Evolutionary conservation across 768 basidiomycete species (phyloP).

Genomic region (Macrolepiota albuminosa): DNA sequence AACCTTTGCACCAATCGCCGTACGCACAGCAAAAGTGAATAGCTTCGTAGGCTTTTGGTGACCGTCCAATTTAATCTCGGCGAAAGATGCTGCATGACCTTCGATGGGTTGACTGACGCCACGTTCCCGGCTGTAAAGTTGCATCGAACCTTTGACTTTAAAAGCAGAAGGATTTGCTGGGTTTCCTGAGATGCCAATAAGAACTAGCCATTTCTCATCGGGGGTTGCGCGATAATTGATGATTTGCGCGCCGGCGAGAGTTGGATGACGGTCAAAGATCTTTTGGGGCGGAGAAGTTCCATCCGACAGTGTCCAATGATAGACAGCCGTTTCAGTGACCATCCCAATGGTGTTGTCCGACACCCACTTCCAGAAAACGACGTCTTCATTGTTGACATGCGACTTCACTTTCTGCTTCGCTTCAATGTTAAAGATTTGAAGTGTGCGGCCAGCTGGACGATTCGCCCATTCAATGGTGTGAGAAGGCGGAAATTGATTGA

Average conservation of each 20-base stretch:
- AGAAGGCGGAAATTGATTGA: background rate
- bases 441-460: constrained; percentile 82
- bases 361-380: constrained; percentile 99
- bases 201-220: constrained; percentile 97
- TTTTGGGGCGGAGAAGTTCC: constrained; percentile 79
- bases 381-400: constrained; percentile 88
- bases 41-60: constrained; percentile 82
- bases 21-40: constrained; percentile 93
- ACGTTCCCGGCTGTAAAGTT: constrained; percentile 89
- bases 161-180: constrained; percentile 91
- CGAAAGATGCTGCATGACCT: constrained; percentile 96
- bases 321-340: constrained; percentile 91
- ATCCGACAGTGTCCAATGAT: constrained; percentile 83
- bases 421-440: constrained; percentile 98
- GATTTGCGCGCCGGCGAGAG: constrained; percentile 92
- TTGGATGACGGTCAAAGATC: constrained; percentile 93
- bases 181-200: constrained; percentile 93
- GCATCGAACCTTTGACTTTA: constrained; percentile 99
- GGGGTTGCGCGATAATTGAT: constrained; percentile 94
- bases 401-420: constrained; percentile 98
- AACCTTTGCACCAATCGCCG: constrained; percentile 97
- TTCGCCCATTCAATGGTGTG: constrained; percentile 10
- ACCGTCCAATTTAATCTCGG: constrained; percentile 87
- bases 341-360: constrained; percentile 87
- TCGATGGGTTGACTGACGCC: constrained; percentile 97